Evolutionary conservation across 345 rosid genomes (phyloP), one percentile per base, ranked within the genome.

Genomic region (Durio zibethinus): DNA sequence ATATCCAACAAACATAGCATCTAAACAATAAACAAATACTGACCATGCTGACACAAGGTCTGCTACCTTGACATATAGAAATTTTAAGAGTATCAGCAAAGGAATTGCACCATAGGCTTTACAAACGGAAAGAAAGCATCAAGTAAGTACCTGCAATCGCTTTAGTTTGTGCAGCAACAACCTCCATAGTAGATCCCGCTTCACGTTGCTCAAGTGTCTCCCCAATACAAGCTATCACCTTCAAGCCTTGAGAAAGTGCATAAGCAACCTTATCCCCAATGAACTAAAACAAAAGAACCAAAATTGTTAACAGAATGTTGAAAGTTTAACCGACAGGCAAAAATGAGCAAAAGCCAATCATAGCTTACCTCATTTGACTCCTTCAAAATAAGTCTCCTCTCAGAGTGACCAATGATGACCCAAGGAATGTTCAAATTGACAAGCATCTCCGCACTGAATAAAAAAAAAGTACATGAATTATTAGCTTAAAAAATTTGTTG

Each of bases 371-470:
- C 96, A 45, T 89, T 89, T 23, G 97, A 80, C 76, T 93, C 98
- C 52, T 83, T 86, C 27, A 93, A 79, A 56, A 93, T 65, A 66
- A 73, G 88, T 73, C 99, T 88, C 80, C 98, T 93, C 76, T 93
- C 98, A 73, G 98, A 95, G 81, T 95, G 99, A 60, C 98, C 97
- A 77, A 94, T 90, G 80, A 94, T 93, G 81, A 94, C 97, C 98
- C 99, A 95, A 10, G 93, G 92, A 83, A 95, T 84, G 45, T 68
- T 84, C 88, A 95, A 82, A 83, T 90, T 90, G 77, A 82, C 86
- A 77, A 95, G 97, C 99, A 95, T 95, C 86, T 95, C 97, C 0
- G 97, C 97, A 80, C 98, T 95, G 81, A 50, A n/a, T n/a, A n/a
- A n/a, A 80, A 75, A 36, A 21, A 79, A 36, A 81, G 21, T 21